A percentile compares a stretch with the other conserved stretches of the same genome.
phyloP scores from a whole-genome alignment of 2,329 filamentous ascomycete species.

The Aureobasidium mangrovei region DNA sequence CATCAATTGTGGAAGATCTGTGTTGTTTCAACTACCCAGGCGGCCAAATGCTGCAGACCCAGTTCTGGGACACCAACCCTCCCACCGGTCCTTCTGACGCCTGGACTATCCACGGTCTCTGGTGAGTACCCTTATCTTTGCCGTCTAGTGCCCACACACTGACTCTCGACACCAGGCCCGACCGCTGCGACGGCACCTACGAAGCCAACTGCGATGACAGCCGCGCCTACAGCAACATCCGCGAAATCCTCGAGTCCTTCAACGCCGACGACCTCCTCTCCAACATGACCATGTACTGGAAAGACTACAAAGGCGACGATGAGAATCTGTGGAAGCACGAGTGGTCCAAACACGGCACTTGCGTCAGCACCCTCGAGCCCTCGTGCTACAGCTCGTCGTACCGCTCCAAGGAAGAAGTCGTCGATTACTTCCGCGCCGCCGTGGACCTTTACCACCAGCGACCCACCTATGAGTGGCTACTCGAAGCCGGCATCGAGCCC shows the following conservation, averaged over 20 bases:
- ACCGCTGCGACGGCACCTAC: constrained; percentile 59
- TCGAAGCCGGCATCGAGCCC: constrained; percentile 52
- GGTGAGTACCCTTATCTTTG: constrained; percentile 27
- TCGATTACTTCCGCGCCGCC: constrained; percentile 59
- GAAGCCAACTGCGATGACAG: constrained; percentile 55
- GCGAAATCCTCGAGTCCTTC: constrained; percentile 48
- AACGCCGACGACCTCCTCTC: constrained; percentile 49
- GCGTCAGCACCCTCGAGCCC: constrained; percentile 59
- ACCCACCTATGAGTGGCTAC: constrained; percentile 55
- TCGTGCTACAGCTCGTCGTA: constrained; percentile 51
- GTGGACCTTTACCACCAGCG: constrained; percentile 58
- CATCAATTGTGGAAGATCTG: constrained; percentile 50
- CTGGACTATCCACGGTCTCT: constrained; percentile 68
- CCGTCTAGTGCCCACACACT: background rate
- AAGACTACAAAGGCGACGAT: constrained; percentile 56
- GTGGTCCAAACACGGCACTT: constrained; percentile 65
- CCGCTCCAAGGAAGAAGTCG: constrained; percentile 52
- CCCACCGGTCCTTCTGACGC: constrained; percentile 56
- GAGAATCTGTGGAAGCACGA: constrained; percentile 62
- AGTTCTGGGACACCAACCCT: constrained; percentile 67
- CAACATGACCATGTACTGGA: constrained; percentile 66
- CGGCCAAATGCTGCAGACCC: constrained; percentile 62
- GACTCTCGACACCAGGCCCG: constrained; percentile 29
- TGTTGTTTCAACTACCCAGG: constrained; percentile 70
- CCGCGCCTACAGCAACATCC: constrained; percentile 58